Base-by-base conservation (phyloP, 202 grass and related monocot genomes). In the Setaria viridis region DNA sequence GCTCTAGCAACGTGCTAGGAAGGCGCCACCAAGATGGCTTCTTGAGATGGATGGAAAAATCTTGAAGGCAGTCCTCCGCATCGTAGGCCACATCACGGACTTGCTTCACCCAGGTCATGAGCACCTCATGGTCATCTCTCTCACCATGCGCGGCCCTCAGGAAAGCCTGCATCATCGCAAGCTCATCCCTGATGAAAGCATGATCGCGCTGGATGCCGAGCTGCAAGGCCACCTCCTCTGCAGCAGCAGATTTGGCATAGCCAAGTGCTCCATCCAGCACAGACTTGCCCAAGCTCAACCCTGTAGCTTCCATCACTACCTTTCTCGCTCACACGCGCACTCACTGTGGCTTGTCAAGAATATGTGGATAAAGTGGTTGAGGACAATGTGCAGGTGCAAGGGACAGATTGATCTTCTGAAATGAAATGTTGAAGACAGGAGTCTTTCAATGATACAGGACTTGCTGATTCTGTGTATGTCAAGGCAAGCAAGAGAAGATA, bases 21-120 rank as follows among this genome's bases (percentile, higher is more conserved):
- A 71, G 2, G 2, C 13, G 9, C 41, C 65, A 68, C 56, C 35
- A 11, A 0, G 64, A 51, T 2, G 67, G 14, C 21, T 35, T 79
- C 0, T 8, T 0, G 3, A 81, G 34, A 63, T 9, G 69, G n/a
- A 76, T 0, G 0, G 30, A 11, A 3, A 56, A 85, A 15, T 76
- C 49, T 0, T 85, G 63, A 29, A 85, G 77, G 15, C 6, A 33
- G 53, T 80, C 84, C 55, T 86, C 84, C 0, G 9, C 77, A 4
- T 80, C 84, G 2, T 86, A 86, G 7, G 77, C 33, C 4, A 65
- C n/a, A 1, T 80, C 77, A 0, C 42, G 56, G 0, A 86, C 76
- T 3, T 86, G 84, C 20, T 86, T 74, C 46, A 80, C 57, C 84
- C 84, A 80, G 17, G 67, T 57, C 68, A 5, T 80, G 32, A 55